Conservation (phyloP, 176 grass and related monocot genomes). For the Carex littledalei region DNA sequence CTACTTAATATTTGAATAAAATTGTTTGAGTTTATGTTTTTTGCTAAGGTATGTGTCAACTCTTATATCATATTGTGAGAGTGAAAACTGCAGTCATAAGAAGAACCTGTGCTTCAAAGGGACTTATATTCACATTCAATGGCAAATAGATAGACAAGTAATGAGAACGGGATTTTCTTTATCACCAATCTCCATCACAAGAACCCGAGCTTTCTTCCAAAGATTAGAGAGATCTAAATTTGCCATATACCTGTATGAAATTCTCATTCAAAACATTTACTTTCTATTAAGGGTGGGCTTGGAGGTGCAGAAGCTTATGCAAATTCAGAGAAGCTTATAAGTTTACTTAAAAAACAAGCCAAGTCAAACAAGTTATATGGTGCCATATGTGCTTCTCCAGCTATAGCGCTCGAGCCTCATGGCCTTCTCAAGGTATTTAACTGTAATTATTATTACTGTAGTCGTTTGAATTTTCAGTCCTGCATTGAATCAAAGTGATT, state of each 20-base stretch:
- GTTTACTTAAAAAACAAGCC: slow-evolving; percentile 66
- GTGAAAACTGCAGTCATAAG: background rate
- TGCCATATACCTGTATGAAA: background rate
- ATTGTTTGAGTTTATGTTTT: background rate
- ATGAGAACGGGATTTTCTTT: background rate
- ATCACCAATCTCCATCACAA: background rate
- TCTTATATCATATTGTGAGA: background rate
- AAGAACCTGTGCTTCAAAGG: background rate
- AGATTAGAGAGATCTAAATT: background rate
- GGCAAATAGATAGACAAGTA: background rate
- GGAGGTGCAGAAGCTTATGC: slow-evolving; percentile 60
- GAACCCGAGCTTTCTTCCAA: background rate
- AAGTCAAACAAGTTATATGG: slow-evolving; percentile 62
- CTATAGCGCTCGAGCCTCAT: slow-evolving; percentile 64
- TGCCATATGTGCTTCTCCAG: slow-evolving; percentile 86
- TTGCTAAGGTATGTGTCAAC: background rate
- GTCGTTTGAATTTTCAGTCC: background rate
- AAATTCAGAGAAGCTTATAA: slow-evolving; percentile 52
- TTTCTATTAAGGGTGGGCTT: slow-evolving; percentile 51
- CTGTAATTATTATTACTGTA: background rate
- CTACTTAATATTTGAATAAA: background rate
- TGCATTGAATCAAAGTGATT: background rate
- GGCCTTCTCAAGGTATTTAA: slow-evolving; percentile 63
- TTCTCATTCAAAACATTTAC: background rate
- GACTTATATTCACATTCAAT: background rate